Percentiles rank a stretch among this genome's conserved stretches.
Evolutionary conservation across 225 moss, liverwort and hornwort species (phyloP).

Genomic region (Rhytidiadelphus loreus): DNA sequence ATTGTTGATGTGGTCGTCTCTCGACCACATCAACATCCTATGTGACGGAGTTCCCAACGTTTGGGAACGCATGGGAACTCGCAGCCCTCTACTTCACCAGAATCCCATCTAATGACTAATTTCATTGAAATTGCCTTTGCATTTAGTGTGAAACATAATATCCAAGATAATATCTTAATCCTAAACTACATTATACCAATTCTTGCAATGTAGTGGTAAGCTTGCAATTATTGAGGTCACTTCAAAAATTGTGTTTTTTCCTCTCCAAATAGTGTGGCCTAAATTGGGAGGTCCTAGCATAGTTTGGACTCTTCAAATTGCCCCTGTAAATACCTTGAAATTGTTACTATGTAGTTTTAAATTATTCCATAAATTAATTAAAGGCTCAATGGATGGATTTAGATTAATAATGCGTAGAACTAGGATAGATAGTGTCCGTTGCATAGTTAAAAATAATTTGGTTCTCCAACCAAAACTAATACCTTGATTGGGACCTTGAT

Average conservation of each 20-base stretch:
- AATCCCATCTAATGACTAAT: too few relatives aligned
- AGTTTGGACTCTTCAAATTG: background rate
- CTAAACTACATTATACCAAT: background rate
- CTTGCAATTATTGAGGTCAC: background rate
- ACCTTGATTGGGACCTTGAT: too few relatives aligned
- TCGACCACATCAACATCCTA: too few relatives aligned
- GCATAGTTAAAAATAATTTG: background rate
- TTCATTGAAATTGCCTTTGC: background rate
- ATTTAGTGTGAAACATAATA: background rate
- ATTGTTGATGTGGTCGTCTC: too few relatives aligned
- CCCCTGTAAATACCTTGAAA: background rate
- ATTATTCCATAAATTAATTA: background rate
- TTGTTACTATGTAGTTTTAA: background rate
- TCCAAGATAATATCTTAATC: background rate
- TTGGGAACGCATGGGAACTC: too few relatives aligned
- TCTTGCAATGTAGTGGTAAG: background rate
- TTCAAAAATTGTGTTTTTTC: background rate
- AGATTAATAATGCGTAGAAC: background rate
- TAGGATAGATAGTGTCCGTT: background rate
- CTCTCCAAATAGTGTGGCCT: background rate
- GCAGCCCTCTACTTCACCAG: too few relatives aligned
- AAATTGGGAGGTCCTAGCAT: fast-evolving
- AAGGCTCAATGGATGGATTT: background rate
- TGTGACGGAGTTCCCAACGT: too few relatives aligned
- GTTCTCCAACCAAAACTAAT: background rate